Base-by-base conservation (phyloP, 2,329 filamentous ascomycete genomes). In the Leptographium lundbergii region DNA sequence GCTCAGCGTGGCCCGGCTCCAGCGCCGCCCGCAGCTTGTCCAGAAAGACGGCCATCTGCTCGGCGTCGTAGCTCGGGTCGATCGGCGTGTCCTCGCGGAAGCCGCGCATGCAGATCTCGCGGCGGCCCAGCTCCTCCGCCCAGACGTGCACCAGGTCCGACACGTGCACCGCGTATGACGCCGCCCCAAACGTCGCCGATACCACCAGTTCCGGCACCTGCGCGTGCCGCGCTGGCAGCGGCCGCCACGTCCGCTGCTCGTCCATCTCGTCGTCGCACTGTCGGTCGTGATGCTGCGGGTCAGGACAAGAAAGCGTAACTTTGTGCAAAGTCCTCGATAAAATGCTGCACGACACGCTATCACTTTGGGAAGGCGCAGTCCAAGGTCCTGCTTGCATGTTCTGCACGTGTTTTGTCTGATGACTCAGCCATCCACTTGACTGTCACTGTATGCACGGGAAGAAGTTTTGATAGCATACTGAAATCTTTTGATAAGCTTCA, bases 101-200 rank as follows among this genome's bases (percentile, higher is more conserved):
- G 34, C 82, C 86, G 61, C 86, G 81, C 61, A 77, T 73, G 59
- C 84, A 77, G 59, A 92, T 86, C 13, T 74, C 76, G n/a, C 74
- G 75, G 25, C 81, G 75, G 59, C 83, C 78, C 25, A 91, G 72
- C 10, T 70, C 75, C 70, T 91, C 88, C 29, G 74, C 72, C 88
- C 88, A 94, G n/a, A 91, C 74, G 63, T 84, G 80, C 67, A 80
- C 84, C 61, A 91, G 76, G 67, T 92, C 88, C 2, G 87, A 89
- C 47, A 92, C 68, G 60, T 81, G 77, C 32, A 91, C 69, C 2
- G 73, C 77, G 72, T 91, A 91, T 13, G 81, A 78, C 25, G 67
- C 62, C 17, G 62, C 58, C 6, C 73, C 73, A 66, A 87, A 83
- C 32, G 70, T 67, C 24, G 80, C 74, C 61, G 86, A 87, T 51